Percentiles rank a stretch among this genome's conserved stretches.
These are phyloP conservation scores for Trichomonascus vanleenenianus DNA, from an alignment of 805 yeast species.

Conservation along the genomic window DNA sequence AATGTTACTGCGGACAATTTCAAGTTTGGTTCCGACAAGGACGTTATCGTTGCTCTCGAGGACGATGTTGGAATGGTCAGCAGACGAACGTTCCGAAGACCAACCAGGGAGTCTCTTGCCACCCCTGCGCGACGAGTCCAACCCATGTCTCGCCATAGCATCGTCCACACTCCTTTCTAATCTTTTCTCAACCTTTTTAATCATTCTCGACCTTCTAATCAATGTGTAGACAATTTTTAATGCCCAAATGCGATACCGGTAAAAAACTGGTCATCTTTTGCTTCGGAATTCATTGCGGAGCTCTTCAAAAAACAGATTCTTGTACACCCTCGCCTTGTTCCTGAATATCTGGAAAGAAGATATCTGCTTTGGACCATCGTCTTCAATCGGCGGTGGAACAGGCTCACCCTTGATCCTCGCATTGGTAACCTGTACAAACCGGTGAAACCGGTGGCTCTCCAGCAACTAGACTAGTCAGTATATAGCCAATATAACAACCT, in stretches of 20 bases:
- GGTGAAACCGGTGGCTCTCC: constrained; percentile 16
- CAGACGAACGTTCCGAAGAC: constrained; percentile 49
- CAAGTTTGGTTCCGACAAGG: constrained; percentile 61
- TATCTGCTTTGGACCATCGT: background rate
- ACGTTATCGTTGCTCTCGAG: constrained; percentile 64
- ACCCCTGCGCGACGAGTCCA: constrained; percentile 19
- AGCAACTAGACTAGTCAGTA: constrained; percentile 12
- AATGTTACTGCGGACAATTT: constrained; percentile 71
- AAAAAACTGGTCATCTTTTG: background rate
- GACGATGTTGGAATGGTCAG: constrained; percentile 71
- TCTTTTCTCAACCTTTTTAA: background rate
- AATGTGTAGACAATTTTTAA: background rate
- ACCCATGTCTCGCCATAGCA: constrained; percentile 17
- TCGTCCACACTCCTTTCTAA: constrained; percentile 25
- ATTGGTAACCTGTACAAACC: constrained; percentile 18
- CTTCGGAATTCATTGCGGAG: constrained; percentile 14
- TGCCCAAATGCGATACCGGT: no score
- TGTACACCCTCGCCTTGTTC: constrained; percentile 14
- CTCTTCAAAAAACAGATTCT: constrained; percentile 16
- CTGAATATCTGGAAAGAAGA: constrained; percentile 5
- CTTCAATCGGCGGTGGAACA: constrained; percentile 11
- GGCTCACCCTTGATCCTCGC: constrained; percentile 15
- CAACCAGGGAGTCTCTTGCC: constrained; percentile 42
- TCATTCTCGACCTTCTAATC: constrained; percentile 15
- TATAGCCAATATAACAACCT: background rate